phyloP scores from a whole-genome alignment of 2,329 filamentous ascomycete species.

The Clonostachys rosea region DNA sequence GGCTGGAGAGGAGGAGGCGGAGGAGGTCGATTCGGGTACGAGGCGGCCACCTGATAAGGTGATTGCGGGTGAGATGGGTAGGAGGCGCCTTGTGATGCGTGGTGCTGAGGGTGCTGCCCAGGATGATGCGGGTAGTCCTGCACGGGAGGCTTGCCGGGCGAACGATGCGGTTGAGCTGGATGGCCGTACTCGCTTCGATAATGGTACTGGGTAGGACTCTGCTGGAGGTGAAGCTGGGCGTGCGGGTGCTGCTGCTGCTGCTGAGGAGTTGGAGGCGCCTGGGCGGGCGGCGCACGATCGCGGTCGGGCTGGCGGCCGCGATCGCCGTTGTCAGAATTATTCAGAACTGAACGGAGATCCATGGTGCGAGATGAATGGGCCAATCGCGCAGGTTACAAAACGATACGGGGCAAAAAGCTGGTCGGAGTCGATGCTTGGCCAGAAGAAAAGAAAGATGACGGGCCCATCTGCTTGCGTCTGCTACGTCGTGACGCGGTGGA shows the following conservation, averaged over 20 bases:
- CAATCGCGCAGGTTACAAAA: background rate
- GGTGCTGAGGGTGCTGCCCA: slow-evolving; percentile 16
- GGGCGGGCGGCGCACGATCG: slow-evolving; percentile 15
- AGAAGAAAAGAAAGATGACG: no score
- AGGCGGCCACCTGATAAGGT: slow-evolving; percentile 29
- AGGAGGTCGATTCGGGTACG: slow-evolving; percentile 36
- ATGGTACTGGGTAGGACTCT: slow-evolving; percentile 34
- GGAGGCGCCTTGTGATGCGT: slow-evolving; percentile 14
- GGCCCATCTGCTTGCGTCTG: background rate
- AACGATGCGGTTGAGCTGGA: slow-evolving; percentile 39
- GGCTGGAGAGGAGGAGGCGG: slow-evolving; percentile 43
- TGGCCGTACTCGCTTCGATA: slow-evolving; percentile 45
- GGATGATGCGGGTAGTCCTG: slow-evolving; percentile 35
- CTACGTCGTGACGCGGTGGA: slow-evolving; percentile 2
- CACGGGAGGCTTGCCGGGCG: slow-evolving; percentile 37
- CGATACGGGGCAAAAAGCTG: background rate
- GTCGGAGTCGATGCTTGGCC: no score
- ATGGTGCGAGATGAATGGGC: slow-evolving; percentile 18
- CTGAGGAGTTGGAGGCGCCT: slow-evolving; percentile 20
- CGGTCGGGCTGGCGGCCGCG: slow-evolving; percentile 6
- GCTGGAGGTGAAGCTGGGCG: slow-evolving; percentile 24
- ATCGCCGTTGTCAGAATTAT: slow-evolving; percentile 42
- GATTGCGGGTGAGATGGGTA: slow-evolving; percentile 23
- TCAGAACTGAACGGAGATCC: slow-evolving; percentile 52
- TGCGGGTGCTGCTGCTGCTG: slow-evolving; percentile 16